phyloP scores from a whole-genome alignment of 306 rosid species.

The Glycine soja region DNA sequence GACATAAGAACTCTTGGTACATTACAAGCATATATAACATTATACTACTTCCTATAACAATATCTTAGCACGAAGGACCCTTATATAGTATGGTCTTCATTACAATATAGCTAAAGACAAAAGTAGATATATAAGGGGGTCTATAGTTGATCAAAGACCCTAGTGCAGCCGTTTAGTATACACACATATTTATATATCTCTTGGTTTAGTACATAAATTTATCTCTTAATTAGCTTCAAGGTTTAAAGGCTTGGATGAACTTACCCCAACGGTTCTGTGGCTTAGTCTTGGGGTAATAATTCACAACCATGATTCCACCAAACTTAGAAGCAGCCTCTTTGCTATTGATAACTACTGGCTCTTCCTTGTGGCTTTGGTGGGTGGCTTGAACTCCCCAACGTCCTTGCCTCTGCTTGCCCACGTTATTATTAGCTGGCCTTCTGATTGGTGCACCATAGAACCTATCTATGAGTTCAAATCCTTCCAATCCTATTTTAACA shows the following conservation, averaged over 20 bases:
- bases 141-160: neutral
- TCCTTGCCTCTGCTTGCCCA: slow-evolving; percentile 28
- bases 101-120: slow-evolving; percentile 8
- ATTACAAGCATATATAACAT: neutral
- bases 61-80: neutral
- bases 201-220: neutral
- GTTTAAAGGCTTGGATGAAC: slow-evolving; percentile 36
- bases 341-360: slow-evolving; percentile 37
- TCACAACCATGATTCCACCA: slow-evolving; percentile 44
- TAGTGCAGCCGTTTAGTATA: neutral
- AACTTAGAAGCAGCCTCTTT: slow-evolving; percentile 41
- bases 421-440: slow-evolving; percentile 5
- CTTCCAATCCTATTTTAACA: slow-evolving; percentile 51
- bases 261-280: slow-evolving; percentile 48
- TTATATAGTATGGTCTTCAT: neutral
- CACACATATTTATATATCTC: too few relatives aligned
- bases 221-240: neutral
- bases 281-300: slow-evolving; percentile 32
- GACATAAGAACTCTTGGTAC: neutral
- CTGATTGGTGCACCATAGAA: slow-evolving; percentile 43
- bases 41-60: neutral
- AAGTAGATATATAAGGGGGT: neutral
- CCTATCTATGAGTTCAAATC: slow-evolving; percentile 45
- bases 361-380: slow-evolving; percentile 33
- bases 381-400: slow-evolving; percentile 9